Percentiles rank a stretch among this genome's conserved stretches.
Conservation (phyloP, 2,329 filamentous ascomycete species). For the Trichothecium sympodiale region DNA sequence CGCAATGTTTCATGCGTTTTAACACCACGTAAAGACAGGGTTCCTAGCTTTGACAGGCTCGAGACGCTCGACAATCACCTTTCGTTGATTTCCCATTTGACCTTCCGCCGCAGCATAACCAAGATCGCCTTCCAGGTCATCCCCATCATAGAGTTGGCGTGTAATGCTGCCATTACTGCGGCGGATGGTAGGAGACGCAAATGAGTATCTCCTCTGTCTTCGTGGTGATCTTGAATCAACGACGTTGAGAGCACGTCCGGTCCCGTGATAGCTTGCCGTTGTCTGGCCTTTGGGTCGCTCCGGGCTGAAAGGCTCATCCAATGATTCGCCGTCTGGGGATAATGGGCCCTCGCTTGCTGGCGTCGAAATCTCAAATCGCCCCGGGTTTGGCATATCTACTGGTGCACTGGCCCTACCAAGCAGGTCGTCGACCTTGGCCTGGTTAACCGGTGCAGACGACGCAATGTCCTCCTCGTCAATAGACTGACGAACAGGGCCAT, state of each 20-base stretch:
- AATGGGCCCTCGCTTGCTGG: slow-evolving; percentile 18
- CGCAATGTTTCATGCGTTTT: too few species aligned
- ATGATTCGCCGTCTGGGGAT: slow-evolving; percentile 22
- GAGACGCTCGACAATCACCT: slow-evolving; percentile 91
- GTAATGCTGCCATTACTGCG: slow-evolving; percentile 40
- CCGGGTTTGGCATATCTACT: slow-evolving; percentile 60
- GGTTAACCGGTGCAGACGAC: slow-evolving; percentile 20
- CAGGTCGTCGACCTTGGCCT: slow-evolving; percentile 48
- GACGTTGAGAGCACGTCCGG: slow-evolving; percentile 28
- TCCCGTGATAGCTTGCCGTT: slow-evolving; percentile 29
- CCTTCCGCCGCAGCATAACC: slow-evolving; percentile 91
- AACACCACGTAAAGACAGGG: slow-evolving; percentile 97
- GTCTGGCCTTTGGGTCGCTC: slow-evolving; percentile 7
- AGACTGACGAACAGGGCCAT: slow-evolving; percentile 20
- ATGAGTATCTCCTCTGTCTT: slow-evolving; percentile 42
- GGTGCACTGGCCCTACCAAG: slow-evolving; percentile 51
- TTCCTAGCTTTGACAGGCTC: slow-evolving; percentile 94
- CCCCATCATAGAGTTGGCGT: slow-evolving; percentile 48
- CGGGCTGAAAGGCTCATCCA: slow-evolving; percentile 1
- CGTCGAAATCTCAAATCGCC: slow-evolving; percentile 57
- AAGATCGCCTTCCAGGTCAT: slow-evolving; percentile 81
- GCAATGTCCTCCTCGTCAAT: slow-evolving; percentile 83
- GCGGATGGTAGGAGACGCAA: slow-evolving; percentile 34
- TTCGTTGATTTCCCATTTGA: slow-evolving; percentile 81
- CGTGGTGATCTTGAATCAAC: slow-evolving; percentile 24